These are phyloP conservation scores for Penicillium mononematosum DNA, from an alignment of 495 filamentous ascomycete genomes.

Conservation along the genomic window DNA sequence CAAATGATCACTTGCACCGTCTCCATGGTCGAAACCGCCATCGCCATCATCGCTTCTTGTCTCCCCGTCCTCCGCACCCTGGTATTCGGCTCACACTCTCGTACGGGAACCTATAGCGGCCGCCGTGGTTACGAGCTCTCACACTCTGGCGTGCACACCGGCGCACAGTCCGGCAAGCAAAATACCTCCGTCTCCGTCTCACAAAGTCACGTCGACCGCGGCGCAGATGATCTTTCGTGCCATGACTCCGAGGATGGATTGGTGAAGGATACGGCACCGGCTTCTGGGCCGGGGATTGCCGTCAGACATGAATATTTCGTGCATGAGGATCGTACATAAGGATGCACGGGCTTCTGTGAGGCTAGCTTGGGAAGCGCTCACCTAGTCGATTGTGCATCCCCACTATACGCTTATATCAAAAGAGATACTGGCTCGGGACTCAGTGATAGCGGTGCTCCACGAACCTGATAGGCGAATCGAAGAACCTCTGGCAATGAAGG, in stretches of 20 bases:
- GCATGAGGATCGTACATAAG: neutral
- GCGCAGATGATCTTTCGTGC: neutral
- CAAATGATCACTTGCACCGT: constrained; percentile 32
- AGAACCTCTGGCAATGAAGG: no score
- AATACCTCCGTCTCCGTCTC: neutral
- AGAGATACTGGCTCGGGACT: no score
- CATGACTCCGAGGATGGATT: constrained; percentile 8
- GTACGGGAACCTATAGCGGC: constrained; percentile 22
- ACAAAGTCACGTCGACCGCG: neutral
- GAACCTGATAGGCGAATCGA: no score
- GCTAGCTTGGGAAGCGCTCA: neutral
- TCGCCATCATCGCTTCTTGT: constrained; percentile 30
- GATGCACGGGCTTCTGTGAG: neutral
- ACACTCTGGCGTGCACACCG: constrained; percentile 1
- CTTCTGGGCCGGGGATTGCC: neutral
- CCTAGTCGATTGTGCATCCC: neutral
- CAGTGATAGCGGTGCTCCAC: no score
- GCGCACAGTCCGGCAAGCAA: neutral
- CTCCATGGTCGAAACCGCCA: constrained; percentile 30
- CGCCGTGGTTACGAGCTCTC: constrained; percentile 17
- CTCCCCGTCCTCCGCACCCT: constrained; percentile 30
- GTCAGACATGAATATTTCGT: constrained; percentile 8
- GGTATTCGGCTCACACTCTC: constrained; percentile 26
- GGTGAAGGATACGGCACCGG: neutral
- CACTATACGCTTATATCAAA: no score